Evolutionary conservation across 345 rosid genomes (phyloP).

Genomic region (Aquilaria sinensis): DNA sequence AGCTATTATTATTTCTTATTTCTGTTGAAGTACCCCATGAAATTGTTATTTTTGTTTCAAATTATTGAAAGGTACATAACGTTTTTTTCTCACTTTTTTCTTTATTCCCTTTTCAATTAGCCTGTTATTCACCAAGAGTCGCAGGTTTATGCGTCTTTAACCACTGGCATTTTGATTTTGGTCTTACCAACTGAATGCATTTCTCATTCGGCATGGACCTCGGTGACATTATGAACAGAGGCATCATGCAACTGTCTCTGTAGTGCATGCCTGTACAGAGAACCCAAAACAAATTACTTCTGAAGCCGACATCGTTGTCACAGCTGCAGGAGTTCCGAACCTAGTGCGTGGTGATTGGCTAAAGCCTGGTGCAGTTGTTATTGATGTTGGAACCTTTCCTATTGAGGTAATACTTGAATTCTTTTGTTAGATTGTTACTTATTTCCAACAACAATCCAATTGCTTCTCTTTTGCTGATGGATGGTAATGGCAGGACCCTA

Average conservation of each 20-base stretch:
- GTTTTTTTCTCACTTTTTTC: too few species aligned
- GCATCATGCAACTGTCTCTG: conserved; percentile 84
- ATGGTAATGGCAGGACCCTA: conserved; percentile 48
- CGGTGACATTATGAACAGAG: conserved; percentile 40
- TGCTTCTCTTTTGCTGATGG: conserved; percentile 1
- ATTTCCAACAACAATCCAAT: not conserved
- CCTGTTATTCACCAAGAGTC: too few species aligned
- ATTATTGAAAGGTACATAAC: too few species aligned
- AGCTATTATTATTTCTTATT: too few species aligned
- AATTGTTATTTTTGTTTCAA: too few species aligned
- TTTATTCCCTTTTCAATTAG: too few species aligned
- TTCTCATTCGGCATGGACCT: not conserved
- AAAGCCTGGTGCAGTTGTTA: conserved; percentile 77
- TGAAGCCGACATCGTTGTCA: conserved; percentile 73
- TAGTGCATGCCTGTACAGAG: conserved; percentile 61
- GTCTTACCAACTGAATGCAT: conserved; percentile 11
- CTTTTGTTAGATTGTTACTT: not conserved
- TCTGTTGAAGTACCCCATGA: too few species aligned
- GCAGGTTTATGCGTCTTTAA: too few species aligned
- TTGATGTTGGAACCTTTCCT: conserved; percentile 84
- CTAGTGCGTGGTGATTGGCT: conserved; percentile 80
- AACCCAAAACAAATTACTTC: conserved; percentile 60
- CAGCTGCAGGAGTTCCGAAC: conserved; percentile 86
- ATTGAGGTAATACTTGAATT: conserved; percentile 48
- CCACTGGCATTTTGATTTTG: not conserved